Evolutionary conservation across 331 rosid species (phyloP), one percentile per base, ranked within the genome.

Genomic region (Arachis monticola): DNA sequence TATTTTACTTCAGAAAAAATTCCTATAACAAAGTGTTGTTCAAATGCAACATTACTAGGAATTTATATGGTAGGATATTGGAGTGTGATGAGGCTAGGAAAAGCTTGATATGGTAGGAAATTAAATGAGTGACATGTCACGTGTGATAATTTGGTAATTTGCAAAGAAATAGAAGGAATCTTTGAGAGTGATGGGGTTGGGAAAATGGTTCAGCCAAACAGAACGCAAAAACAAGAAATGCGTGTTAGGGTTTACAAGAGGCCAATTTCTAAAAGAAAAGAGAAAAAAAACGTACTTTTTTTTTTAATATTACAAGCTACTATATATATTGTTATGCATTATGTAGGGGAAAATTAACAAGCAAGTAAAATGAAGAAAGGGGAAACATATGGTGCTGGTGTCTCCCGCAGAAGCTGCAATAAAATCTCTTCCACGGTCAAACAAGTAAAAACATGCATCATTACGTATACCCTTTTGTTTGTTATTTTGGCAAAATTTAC

Each of bases 361-460:
- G 55, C 41, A 27, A 77, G 42, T 32, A 47, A 50, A 14, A 50
- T 22, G 76, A 67, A 60, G 32, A 10, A 51, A 4, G 59, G 4
- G 65, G 67, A 68, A 70, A 70, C 59, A 47, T 60, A 40, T 30
- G 68, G 63, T 76, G 42, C 13, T 70, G 22, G 59, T 76, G 84
- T 81, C 27, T 71, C 81, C 75, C 58, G 14, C 12, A 31, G 8
- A 13, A 71, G 60, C 60, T 76, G 70, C 79, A 76, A 65, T 77
- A 35, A 35, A 35, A 72, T 81, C 70, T 65, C 74, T 71, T 71
- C 64, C 41, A 10, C 67, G 77, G 85, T 81, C 85, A 81, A 81
- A 81, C 75, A 70, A 42, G 67, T 71, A 48, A 67, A 80, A 69
- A 75, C 70, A 65, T 35, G 38, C 84, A 70, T 80, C 74, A 30